These are phyloP conservation scores for Tilletia caries DNA, from an alignment of 1,284 basidiomycete genomes.

Conservation along the genomic window DNA sequence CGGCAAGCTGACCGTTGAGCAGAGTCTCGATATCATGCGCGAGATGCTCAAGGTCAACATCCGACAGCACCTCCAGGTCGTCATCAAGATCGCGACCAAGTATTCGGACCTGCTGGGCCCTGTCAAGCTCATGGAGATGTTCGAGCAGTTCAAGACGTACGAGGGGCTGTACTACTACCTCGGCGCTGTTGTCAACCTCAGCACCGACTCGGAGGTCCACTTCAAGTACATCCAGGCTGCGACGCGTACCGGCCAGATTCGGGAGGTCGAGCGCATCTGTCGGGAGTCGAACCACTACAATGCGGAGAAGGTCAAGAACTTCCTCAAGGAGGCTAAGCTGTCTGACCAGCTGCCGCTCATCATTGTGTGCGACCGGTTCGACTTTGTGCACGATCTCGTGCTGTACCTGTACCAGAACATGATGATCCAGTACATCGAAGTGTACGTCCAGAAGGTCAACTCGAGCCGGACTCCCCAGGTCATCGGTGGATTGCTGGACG, in stretches of 20 bases:
- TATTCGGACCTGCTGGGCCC: slow-evolving; percentile 98
- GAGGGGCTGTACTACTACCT: slow-evolving; percentile 98
- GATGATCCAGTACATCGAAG: slow-evolving; percentile 94
- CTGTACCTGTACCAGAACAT: slow-evolving; percentile 98
- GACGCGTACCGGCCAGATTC: slow-evolving; percentile 94
- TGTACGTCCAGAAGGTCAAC: slow-evolving; percentile 98
- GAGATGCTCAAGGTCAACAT: slow-evolving; percentile 98
- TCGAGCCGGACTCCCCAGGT: slow-evolving; percentile 97
- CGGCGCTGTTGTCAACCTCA: slow-evolving; percentile 94
- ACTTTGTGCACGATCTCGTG: slow-evolving; percentile 98
- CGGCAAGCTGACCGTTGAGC: slow-evolving; percentile 95
- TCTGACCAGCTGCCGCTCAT: slow-evolving; percentile 96
- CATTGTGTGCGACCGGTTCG: slow-evolving; percentile 99
- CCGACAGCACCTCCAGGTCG: slow-evolving; percentile 93
- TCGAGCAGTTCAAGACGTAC: slow-evolving; percentile 96
- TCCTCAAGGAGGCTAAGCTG: slow-evolving; percentile 92
- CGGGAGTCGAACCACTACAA: slow-evolving; percentile 97
- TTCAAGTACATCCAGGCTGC: slow-evolving; percentile 99
- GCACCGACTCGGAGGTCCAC: slow-evolving; percentile 93
- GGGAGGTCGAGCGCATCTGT: slow-evolving; percentile 98
- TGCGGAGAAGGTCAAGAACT: slow-evolving; percentile 99
- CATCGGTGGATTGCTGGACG: slow-evolving; percentile 91
- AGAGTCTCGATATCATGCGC: slow-evolving; percentile 90
- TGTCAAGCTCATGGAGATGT: slow-evolving; percentile 96
- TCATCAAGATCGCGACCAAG: slow-evolving; percentile 97